These are phyloP conservation scores for Rubus idaeus DNA, from an alignment of 306 rosid genomes.

Conservation along the genomic window DNA sequence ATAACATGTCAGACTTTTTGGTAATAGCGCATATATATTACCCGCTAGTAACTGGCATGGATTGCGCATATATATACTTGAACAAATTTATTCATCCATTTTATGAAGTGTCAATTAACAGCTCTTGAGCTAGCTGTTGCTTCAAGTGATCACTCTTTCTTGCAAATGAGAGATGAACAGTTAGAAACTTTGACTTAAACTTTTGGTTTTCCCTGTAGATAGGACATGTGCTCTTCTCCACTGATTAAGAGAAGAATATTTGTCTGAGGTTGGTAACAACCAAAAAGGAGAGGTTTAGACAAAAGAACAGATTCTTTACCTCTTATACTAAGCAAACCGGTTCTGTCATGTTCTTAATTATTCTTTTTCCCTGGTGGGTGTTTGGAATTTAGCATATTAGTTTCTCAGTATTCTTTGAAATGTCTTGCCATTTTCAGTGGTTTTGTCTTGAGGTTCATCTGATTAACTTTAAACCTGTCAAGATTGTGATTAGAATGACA, in stretches of 20 bases:
- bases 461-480: conserved; percentile 18
- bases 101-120: neutral
- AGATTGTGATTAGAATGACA: conserved; percentile 4
- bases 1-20: neutral
- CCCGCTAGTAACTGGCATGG: neutral
- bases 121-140: neutral
- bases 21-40: neutral
- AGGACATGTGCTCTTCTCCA: conserved; percentile 20
- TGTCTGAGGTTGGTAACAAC: neutral
- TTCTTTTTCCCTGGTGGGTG: conserved; percentile 24
- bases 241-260: neutral
- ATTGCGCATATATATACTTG: too few species aligned
- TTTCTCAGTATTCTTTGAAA: conserved; percentile 10
- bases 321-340: conserved; percentile 20
- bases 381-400: neutral
- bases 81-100: neutral
- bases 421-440: conserved; percentile 23
- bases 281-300: neutral
- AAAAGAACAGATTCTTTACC: conserved; percentile 28
- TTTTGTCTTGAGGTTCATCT: neutral
- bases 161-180: neutral
- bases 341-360: conserved; percentile 15
- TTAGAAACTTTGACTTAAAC: neutral
- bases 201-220: neutral
- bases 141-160: neutral